Base-by-base conservation (phyloP, 441 rosid genomes). In the Adansonia gregorii region DNA sequence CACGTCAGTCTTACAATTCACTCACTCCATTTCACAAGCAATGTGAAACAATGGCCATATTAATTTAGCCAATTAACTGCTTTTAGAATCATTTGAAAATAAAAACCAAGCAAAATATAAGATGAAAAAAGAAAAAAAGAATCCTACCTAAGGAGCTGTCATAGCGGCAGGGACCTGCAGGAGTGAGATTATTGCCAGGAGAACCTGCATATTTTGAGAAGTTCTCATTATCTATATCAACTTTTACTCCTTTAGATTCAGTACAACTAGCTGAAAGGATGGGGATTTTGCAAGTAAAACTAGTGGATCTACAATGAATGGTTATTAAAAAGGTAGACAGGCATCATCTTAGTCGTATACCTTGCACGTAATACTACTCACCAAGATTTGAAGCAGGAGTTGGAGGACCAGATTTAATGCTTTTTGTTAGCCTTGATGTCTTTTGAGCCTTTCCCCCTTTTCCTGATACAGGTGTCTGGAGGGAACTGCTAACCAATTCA, bases 101-200 rank as follows among this genome's bases (percentile, higher is more conserved):
- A 24, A 56, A 15, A 14, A 22, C 1, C 20, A n/a, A 65, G 14
- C 43, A 35, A 55, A 79, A 45, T 43, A 35, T 31, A 49, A 39
- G 19, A 78, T 46, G 19, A 56, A 56, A 56, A 56, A 1, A 56
- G 64, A 70, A 64, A 27, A 27, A 27, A 27, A 27, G 3, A 27
- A 27, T 27, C 35, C 87, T 89, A 95, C 99, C 98, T 43, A 95
- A 85, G 22, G 99, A 95, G 87, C 99, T 95, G 88, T 95, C 99
- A 85, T 93, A 95, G 56, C 99, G 98, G 85, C 97, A 93, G 77
- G 98, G 89, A 83, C 99, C 97, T 8, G 89, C 84, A 39, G 92
- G 97, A 11, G 93, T 86, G 72, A 91, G 90, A 87, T 93, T 95
- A 83, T 85, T 88, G 80, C 89, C 89, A 55, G 97, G 97, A 78